Evolutionary conservation across 257 asterid genomes (phyloP), one percentile per base, ranked within the genome.

Genomic region (Anisodus acutangulus): DNA sequence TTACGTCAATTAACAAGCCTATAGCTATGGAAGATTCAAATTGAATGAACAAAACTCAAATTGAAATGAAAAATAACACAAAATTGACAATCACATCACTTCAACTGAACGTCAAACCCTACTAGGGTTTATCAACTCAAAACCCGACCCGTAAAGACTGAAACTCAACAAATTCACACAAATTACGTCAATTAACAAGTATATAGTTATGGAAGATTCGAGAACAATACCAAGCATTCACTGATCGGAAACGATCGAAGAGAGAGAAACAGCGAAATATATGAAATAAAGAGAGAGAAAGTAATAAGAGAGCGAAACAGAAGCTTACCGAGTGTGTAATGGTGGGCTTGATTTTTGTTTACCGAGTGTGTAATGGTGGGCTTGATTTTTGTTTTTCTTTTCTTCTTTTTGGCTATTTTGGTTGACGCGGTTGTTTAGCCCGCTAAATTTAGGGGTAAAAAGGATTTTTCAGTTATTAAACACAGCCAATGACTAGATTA

Each of bases 41-140:
- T 39, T 39, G 43, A 39, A 39, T 41, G 45, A 41, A 41, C 3
- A 41, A 67, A 83, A 69, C 60, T 83, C 84, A 83, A 62, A 53
- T 49, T 82, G 22, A 82, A 82, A 67, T 68, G 62, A 5, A 81
- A 63, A 78, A 74, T 15, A 47, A 16, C 51, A 8, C 37, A 35
- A 80, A 45, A 68, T 51, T 17, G 66, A 83, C 54, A 16, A 47
- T 53, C 89, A 84, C n/a, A 83, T 39, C 87, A 87, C 87, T 86
- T 81, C 55, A 64, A 84, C 79, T 26, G 51, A 72, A 15, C 69
- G 71, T 78, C 71, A 88, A 88, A 79, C 91, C 91, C 92, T 87
- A 91, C 88, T 90, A 89, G 92, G 95, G 97, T 89, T 93, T 91
- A 88, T 74, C 81, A 74, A 22, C 60, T 31, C 35, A 31, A 31